Conservation (phyloP, 331 rosid genomes). For the Stylosanthes scabra region DNA sequence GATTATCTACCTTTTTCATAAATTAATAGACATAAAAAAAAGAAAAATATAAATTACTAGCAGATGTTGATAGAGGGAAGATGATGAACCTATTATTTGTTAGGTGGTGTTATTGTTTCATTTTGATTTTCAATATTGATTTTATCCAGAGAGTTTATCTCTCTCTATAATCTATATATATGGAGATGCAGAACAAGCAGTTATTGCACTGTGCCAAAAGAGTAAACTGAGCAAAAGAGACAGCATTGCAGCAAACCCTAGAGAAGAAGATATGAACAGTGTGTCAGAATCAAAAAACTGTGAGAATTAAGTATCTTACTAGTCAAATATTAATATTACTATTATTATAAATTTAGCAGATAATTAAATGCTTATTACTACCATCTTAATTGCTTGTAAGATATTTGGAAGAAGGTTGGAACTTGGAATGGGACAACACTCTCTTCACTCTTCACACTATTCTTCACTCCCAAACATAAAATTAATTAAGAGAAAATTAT, state of each 20-base stretch:
- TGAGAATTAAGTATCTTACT: constrained; percentile 1
- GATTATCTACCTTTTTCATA: too few relatives aligned
- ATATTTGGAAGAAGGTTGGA: too few relatives aligned
- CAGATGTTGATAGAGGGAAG: too few relatives aligned
- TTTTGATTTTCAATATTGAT: background rate
- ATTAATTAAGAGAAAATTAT: too few relatives aligned
- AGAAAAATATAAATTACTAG: too few relatives aligned
- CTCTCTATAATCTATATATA: background rate
- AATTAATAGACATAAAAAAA: too few relatives aligned
- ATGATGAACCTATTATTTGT: too few relatives aligned
- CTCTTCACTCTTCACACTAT: too few relatives aligned
- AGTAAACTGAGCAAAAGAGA: constrained; percentile 26
- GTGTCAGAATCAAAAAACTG: background rate
- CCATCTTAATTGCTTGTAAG: too few relatives aligned
- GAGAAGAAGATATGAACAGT: background rate
- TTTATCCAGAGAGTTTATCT: background rate
- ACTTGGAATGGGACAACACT: too few relatives aligned
- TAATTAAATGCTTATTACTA: background rate
- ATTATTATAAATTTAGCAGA: background rate
- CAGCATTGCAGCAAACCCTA: constrained; percentile 32
- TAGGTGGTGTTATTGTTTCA: background rate
- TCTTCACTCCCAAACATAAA: too few relatives aligned
- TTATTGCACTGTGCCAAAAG: constrained; percentile 24
- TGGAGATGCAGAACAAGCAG: background rate
- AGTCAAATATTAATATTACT: background rate